These are phyloP conservation scores for Lactifluus rugatus DNA, from an alignment of 768 basidiomycete genomes.

Conservation along the genomic window DNA sequence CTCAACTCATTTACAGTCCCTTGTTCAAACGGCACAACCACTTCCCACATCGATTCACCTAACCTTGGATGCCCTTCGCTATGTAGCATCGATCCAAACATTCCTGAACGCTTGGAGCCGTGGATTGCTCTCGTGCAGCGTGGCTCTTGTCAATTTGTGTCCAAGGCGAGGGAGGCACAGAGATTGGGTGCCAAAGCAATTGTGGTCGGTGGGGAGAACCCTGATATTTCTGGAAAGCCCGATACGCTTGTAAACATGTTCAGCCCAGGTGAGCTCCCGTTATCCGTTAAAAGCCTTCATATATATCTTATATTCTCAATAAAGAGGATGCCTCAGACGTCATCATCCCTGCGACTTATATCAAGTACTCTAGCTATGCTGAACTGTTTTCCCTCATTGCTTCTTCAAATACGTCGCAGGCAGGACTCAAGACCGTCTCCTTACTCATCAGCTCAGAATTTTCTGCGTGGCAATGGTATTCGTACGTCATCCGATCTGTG, in stretches of 20 bases:
- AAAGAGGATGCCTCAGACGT: conserved; percentile 82
- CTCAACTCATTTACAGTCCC: conserved; percentile 29
- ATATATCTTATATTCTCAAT: conserved; percentile 6
- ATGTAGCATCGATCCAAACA: conserved; percentile 44
- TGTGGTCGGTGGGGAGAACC: conserved; percentile 82
- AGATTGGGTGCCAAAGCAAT: conserved; percentile 73
- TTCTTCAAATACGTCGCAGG: conserved; percentile 69
- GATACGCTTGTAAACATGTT: conserved; percentile 86
- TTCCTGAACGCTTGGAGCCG: conserved; percentile 52
- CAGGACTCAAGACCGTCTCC: conserved; percentile 65
- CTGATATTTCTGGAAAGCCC: conserved; percentile 52
- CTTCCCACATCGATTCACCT: conserved; percentile 14
- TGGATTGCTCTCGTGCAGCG: conserved; percentile 92
- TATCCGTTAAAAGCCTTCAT: conserved; percentile 1
- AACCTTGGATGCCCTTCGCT: conserved; percentile 64
- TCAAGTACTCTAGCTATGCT: conserved; percentile 74
- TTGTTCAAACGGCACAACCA: conserved; percentile 30
- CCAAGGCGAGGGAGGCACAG: conserved; percentile 53
- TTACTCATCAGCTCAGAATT: conserved; percentile 70
- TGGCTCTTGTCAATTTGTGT: conserved; percentile 83
- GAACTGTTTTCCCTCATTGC: conserved; percentile 60
- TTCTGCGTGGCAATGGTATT: conserved; percentile 89
- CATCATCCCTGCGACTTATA: conserved; percentile 76
- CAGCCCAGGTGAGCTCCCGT: conserved; percentile 56
- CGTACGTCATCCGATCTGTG: conserved; percentile 38